Base-by-base conservation (phyloP, 2,329 filamentous ascomycete species). In the Aspergillus versicolor region DNA sequence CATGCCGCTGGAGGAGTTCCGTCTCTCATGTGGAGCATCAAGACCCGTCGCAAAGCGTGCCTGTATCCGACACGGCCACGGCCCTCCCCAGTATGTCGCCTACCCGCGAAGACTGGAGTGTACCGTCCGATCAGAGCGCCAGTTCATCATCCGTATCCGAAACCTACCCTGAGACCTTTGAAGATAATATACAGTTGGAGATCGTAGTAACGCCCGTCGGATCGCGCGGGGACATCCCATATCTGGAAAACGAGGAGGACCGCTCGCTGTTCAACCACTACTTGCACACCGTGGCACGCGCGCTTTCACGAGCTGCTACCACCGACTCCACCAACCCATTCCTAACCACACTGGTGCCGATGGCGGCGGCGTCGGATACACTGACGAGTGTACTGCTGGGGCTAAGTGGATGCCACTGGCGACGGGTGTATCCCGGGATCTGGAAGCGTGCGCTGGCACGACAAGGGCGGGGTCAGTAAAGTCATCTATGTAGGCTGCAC, bases 231-330 rank as follows among this genome's bases (percentile, higher is more conserved):
- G 27, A 9, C 27, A 30, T 30, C 8, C 40, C 15, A 9, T 15
- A 73, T 60, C 65, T 70, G 13, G 7, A 19, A 8, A 63, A 55
- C 13, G 63, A 68, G 8, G 66, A 70, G 30, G 68, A 70, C 41
- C 62, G 63, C 8, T 68, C 64, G 1, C 61, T 69, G 0, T 68
- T 68, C 34, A 70, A 70, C 32, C 68, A 70, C 57, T 70, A 69
- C 56, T 53, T 70, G 30, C 62, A 67, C 19, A 60, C 65, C 13
- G 67, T 69, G 5, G 61, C 65, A 1, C 59, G 64, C 5, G 62
- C 66, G 3, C 52, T 70, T 1, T 69, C 61, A 3, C 63, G 67
- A 15, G 62, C 66, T 8, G n/a, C n/a, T n/a, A n/a, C n/a, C n/a
- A 58, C 61, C 43, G 58, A 61, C 49, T 30, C 27, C 3, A 9